Conservation (phyloP, 208 protist genomes). For the Entamoeba invadens region DNA sequence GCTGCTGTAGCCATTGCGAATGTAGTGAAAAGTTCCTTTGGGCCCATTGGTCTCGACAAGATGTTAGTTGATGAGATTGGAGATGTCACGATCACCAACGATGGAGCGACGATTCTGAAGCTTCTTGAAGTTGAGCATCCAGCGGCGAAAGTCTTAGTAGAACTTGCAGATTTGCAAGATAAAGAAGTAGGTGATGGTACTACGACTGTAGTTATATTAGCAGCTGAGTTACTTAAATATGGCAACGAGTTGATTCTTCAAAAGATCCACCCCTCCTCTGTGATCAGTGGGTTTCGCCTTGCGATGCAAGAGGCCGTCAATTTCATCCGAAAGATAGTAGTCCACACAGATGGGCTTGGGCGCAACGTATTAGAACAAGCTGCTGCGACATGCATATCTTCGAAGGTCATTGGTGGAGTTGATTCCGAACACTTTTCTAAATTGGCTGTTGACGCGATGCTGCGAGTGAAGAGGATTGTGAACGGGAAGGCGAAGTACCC, state of each 20-base stretch:
- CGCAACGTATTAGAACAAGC: constrained; percentile 79
- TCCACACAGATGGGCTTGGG: constrained; percentile 45
- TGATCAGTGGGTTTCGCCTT: constrained; percentile 93
- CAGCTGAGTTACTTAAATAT: constrained; percentile 86
- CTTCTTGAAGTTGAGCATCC: constrained; percentile 72
- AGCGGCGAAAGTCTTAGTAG: constrained; percentile 80
- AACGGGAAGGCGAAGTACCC: constrained; percentile 67
- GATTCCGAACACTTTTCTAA: constrained; percentile 80
- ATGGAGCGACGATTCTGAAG: constrained; percentile 86
- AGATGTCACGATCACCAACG: constrained; percentile 96
- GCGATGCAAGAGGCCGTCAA: constrained; percentile 75
- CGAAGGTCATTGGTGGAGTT: constrained; percentile 78
- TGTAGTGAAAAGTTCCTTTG: constrained; percentile 94
- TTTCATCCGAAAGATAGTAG: constrained; percentile 66
- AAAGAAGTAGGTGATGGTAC: constrained; percentile 96
- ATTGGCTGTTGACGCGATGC: constrained; percentile 68
- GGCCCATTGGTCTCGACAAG: constrained; percentile 97
- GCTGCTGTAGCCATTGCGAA: constrained; percentile 86
- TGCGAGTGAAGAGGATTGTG: not conserved
- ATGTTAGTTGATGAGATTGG: constrained; percentile 98
- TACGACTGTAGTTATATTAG: constrained; percentile 94
- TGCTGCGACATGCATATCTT: constrained; percentile 94
- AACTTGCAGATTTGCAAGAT: constrained; percentile 93
- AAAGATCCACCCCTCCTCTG: constrained; percentile 89
- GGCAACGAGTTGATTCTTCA: constrained; percentile 78